Evolutionary conservation across 495 filamentous ascomycete species (phyloP).

Genomic region (Chaetomium cochliodes): DNA sequence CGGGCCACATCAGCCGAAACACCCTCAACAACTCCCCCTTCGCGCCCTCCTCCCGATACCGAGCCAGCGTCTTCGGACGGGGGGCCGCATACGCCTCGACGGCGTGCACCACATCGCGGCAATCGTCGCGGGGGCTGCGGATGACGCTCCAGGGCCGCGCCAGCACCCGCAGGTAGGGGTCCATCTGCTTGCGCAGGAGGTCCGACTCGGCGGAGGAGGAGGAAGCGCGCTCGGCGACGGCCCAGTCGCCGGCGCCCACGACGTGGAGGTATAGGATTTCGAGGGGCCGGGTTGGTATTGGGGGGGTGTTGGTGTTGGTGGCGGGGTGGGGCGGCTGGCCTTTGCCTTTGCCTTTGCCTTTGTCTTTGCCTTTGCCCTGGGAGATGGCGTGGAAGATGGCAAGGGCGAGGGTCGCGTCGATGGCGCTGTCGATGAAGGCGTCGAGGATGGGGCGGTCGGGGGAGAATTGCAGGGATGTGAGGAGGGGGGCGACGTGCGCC

Average conservation of each 20-base stretch:
- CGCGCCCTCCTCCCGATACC: not conserved
- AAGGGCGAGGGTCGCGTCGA: not conserved
- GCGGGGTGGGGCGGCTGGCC: too few species aligned
- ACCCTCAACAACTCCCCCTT: not conserved
- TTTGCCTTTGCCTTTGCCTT: too few species aligned
- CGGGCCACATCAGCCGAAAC: not conserved
- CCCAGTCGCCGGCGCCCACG: not conserved
- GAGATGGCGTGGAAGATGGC: conserved; percentile 7
- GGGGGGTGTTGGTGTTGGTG: not conserved
- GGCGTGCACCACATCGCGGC: not conserved
- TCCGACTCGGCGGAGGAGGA: too few species aligned
- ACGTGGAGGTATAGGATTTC: not conserved
- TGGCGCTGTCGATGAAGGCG: not conserved
- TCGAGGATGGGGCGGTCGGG: not conserved
- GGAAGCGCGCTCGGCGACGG: too few species aligned
- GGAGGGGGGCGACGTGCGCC: too few species aligned
- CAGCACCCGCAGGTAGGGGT: not conserved
- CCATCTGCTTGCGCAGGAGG: too few species aligned
- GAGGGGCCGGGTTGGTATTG: not conserved
- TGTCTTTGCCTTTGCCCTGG: conserved; percentile 2
- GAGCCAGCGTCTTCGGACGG: not conserved
- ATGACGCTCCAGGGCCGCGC: not conserved
- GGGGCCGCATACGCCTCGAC: not conserved
- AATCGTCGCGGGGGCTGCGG: not conserved
- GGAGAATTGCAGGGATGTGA: too few species aligned